phyloP scores from a whole-genome alignment of 805 yeast species.

The Candida manassasensis region DNA sequence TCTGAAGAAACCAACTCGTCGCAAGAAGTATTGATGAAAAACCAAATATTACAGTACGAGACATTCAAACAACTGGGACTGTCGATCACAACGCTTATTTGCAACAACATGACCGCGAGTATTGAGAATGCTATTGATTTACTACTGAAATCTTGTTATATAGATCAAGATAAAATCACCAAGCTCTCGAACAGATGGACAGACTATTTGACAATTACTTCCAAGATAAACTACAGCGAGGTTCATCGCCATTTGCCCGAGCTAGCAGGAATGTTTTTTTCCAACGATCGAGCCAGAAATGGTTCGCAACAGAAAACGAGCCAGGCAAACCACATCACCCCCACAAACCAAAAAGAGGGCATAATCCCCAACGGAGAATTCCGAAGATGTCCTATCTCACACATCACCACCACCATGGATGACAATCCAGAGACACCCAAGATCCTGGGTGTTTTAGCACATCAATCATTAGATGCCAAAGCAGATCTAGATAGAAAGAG shows the following conservation, averaged over 20 bases:
- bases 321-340: neutral
- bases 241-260: constrained; percentile 28
- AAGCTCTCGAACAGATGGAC: constrained; percentile 3
- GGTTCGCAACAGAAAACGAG: neutral
- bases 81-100: neutral
- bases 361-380: constrained; percentile 6
- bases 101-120: neutral
- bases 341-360: neutral
- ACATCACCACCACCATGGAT: constrained; percentile 19
- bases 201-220: constrained; percentile 4
- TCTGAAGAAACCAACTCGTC: constrained; percentile 8
- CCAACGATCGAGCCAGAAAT: neutral
- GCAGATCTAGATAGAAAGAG: constrained; percentile 11
- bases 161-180: constrained; percentile 2
- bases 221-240: constrained; percentile 23
- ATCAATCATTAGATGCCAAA: constrained; percentile 20
- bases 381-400: constrained; percentile 22
- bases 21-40: constrained; percentile 5
- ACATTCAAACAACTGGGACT: neutral
- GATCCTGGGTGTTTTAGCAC: constrained; percentile 27
- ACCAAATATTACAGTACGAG: constrained; percentile 4
- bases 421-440: constrained; percentile 6
- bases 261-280: constrained; percentile 11
- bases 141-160: neutral
- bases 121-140: constrained; percentile 1